Evolutionary conservation across 441 rosid species (phyloP).

Genomic region (Populus hybrid): DNA sequence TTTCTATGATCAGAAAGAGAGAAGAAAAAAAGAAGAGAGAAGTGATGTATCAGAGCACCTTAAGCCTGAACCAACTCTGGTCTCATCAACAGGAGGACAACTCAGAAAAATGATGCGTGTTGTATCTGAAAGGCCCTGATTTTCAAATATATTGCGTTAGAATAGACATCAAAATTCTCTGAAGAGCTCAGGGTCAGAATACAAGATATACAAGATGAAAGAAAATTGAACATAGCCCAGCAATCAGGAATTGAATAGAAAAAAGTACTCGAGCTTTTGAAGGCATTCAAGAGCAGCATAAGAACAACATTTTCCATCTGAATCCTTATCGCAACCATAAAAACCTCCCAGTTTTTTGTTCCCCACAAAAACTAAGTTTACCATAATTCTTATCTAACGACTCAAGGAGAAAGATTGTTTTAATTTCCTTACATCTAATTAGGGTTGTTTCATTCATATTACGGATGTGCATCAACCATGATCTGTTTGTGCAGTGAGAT

Average conservation of each 20-base stretch:
- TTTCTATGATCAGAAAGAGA: background rate
- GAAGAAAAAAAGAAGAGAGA: background rate
- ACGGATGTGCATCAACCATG: background rate
- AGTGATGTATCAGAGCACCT: slow-evolving; percentile 38
- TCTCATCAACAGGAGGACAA: slow-evolving; percentile 85
- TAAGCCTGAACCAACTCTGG: slow-evolving; percentile 39
- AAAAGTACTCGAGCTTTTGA: background rate
- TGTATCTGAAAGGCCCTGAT: slow-evolving; percentile 71
- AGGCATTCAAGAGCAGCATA: background rate
- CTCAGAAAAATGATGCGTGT: slow-evolving; percentile 68
- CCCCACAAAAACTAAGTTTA: background rate
- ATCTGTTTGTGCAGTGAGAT: background rate
- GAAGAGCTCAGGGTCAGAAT: background rate
- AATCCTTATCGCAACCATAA: background rate
- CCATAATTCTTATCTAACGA: background rate
- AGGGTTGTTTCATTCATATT: background rate
- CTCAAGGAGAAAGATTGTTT: background rate
- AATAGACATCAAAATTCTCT: background rate
- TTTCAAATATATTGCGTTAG: slow-evolving; percentile 19
- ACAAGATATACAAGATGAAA: background rate
- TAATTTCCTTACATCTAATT: background rate
- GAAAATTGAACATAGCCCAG: background rate
- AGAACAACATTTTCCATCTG: background rate
- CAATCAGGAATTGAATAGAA: background rate
- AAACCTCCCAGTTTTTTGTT: background rate